Evolutionary conservation across 768 basidiomycete genomes (phyloP), one percentile per base, ranked within the genome.

Genomic region (Neoboletus subvelutipes): DNA sequence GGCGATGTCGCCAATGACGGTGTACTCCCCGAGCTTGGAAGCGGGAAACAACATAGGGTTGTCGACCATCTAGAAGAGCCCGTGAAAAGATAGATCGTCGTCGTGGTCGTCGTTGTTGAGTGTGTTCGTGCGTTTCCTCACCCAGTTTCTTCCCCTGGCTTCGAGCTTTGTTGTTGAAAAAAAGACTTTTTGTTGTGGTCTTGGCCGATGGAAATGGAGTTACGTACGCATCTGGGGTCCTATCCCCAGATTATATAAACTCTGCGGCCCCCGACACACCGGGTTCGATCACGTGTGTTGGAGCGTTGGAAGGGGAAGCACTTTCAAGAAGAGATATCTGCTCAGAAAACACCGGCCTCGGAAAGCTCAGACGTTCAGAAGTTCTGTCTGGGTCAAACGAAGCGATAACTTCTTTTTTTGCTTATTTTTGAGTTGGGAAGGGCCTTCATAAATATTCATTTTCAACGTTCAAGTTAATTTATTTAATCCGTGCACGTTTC

Each of bases 11-110:
- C 84, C 75, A 53, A 88, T 83, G 56, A 98, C 85, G 41, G 83
- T 89, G 74, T 98, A 98, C 77, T 95, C 90, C 45, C 96, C 94
- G 33, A 97, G 85, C 76, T 87, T 88, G 17, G 86, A 84, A 11
- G 87, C 77, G 13, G 88, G 76, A 65, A 77, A 83, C 36, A 72
- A 60, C 50, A 22, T 58, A 15, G 20, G n/a, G n/a, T 46, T 55
- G 56, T 69, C 71, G 61, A 36, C 60, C 71, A 72, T 72, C 48
- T 60, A 53, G 20, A 59, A 50, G 61, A 39, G 56, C 63, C 9
- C 61, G 63, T 63, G 24, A 24, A 8, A 8, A 1, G 52, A 33
- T 58, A 34, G 34, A 11, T 71, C 34, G 55, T 55, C 51, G 58
- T 59, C 20, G 56, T 65, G 47, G 39, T 68, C 31, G 51, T 57